Conservation (phyloP, 768 basidiomycete species). For the Suillus weaverae region DNA sequence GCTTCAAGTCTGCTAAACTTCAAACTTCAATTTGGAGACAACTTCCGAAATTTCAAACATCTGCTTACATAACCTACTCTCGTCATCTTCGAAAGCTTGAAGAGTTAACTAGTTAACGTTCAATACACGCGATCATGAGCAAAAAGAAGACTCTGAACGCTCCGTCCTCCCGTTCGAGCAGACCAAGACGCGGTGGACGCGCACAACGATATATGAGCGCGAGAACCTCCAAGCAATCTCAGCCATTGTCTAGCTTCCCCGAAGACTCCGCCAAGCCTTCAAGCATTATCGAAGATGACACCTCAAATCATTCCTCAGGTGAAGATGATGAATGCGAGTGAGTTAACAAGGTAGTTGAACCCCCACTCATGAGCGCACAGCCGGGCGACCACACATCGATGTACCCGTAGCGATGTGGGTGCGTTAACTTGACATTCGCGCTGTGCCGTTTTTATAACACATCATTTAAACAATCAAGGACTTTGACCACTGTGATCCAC, state of each 20-base stretch:
- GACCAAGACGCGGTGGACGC: conserved; percentile 6
- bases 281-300: conserved; percentile 51
- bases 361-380: neutral
- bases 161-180: neutral
- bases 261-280: conserved; percentile 49
- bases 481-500: conserved; percentile 97
- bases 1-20: neutral
- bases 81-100: neutral
- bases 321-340: conserved; percentile 29
- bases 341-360: conserved; percentile 15
- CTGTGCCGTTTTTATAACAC: neutral
- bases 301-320: conserved; percentile 35
- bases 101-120: too few species aligned
- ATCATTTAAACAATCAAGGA: conserved; percentile 52
- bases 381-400: conserved; percentile 36
- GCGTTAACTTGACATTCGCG: conserved; percentile 32
- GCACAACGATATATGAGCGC: neutral
- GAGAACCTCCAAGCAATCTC: neutral
- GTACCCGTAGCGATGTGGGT: conserved; percentile 98
- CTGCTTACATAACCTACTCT: neutral
- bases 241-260: neutral
- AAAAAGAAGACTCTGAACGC: conserved; percentile 5
- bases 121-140: conserved; percentile 1
- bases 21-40: neutral
- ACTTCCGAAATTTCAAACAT: neutral